These are phyloP conservation scores for Euphorbia corollata DNA, from an alignment of 441 rosid species.

Conservation along the genomic window DNA sequence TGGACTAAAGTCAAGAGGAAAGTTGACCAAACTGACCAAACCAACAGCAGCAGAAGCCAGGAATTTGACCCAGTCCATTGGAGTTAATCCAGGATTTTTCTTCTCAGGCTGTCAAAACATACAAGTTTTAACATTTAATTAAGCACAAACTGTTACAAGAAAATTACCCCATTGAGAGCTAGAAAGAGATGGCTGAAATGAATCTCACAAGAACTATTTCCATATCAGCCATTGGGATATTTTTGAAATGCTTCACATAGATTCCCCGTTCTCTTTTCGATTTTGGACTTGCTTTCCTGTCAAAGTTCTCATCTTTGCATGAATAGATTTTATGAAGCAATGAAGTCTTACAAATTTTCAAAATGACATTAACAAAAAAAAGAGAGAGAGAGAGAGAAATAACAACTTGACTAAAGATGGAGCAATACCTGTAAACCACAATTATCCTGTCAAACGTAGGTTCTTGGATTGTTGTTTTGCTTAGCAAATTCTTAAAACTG, in stretches of 20 bases:
- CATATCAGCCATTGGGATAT: conserved; percentile 97
- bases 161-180: conserved; percentile 11
- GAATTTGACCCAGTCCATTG: conserved; percentile 96
- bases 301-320: conserved; percentile 25
- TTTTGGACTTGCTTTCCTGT: conserved; percentile 57
- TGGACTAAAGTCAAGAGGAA: conserved; percentile 12
- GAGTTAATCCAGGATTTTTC: conserved; percentile 92
- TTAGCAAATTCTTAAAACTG: conserved; percentile 59
- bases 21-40: conserved; percentile 50
- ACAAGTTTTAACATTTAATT: conserved; percentile 6
- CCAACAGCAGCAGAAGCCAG: conserved; percentile 74
- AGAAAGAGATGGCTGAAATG: conserved; percentile 14
- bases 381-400: background rate
- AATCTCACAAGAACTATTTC: conserved; percentile 88
- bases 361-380: background rate
- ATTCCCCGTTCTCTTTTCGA: conserved; percentile 57
- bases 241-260: conserved; percentile 88
- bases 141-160: background rate
- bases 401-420: conserved; percentile 14
- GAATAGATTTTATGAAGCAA: conserved; percentile 4
- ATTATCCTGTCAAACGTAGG: conserved; percentile 95
- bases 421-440: conserved; percentile 71
- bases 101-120: conserved; percentile 68
- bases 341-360: background rate
- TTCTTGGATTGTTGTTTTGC: conserved; percentile 78